Conservation (phyloP, 163 green algal species). For the Scenedesmus sp. region DNA sequence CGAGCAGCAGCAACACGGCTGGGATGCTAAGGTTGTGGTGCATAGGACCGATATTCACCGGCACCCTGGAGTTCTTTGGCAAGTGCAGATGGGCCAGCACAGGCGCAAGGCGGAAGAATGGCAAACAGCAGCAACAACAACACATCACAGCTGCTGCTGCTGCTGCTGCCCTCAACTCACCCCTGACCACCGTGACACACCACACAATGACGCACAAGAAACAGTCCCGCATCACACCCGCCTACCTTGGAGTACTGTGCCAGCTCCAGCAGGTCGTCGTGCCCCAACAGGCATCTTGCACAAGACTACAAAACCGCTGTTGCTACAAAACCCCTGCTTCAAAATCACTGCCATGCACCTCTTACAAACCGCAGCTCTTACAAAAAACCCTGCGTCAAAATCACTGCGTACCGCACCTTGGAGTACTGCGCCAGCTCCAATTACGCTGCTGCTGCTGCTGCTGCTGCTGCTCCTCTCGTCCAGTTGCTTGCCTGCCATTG, state of each 20-base stretch:
- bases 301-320: no score
- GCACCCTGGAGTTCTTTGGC: no score
- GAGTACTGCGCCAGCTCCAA: neutral
- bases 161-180: neutral
- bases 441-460: neutral
- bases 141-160: neutral
- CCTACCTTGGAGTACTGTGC: conserved; percentile 77
- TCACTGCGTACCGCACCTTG: no score
- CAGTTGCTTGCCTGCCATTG: no score
- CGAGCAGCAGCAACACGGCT: neutral
- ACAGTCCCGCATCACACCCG: neutral
- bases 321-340: no score
- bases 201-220: neutral
- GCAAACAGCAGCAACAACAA: no score
- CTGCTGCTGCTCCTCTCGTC: neutral
- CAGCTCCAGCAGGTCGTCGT: conserved; percentile 95
- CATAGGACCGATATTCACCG: neutral
- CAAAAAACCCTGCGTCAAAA: no score
- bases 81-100: no score
- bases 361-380: no score
- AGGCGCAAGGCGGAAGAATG: no score
- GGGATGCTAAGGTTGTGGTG: neutral
- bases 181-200: neutral
- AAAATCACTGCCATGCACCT: no score
- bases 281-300: conserved; percentile 82